Evolutionary conservation across 2,329 filamentous ascomycete species (phyloP), one percentile per base, ranked within the genome.

Genomic region (Colletotrichum eremochloae): DNA sequence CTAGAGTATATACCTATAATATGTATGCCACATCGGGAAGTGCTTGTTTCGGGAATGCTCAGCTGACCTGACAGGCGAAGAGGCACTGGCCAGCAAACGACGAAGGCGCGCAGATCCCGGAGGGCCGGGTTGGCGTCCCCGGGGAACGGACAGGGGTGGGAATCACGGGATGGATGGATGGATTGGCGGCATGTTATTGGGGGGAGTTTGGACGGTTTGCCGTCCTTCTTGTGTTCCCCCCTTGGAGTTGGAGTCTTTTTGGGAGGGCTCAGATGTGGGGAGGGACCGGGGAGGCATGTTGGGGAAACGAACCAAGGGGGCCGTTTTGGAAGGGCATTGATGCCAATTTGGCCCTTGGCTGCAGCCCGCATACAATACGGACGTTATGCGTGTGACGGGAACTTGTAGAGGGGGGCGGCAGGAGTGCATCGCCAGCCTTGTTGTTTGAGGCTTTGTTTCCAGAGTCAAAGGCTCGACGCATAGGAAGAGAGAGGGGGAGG

Each of bases 1-100:
- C 24, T 24, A 24, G 24, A 24, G 24, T 24, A 24, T 24, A 24
- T 24, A 24, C 24, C 24, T 24, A 24, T 24, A 24, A 24, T 24
- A 20, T 20, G 18, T 20, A 20, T 20, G 15, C 42, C 42, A 20
- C 6, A 44, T 46, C 44, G 44, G 44, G 44, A 46, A 46, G 44
- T 46, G 18, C 44, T 46, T 66, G 62, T 70, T 60, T 66, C 48
- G 64, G 62, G 62, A 46, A 33, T 60, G 67, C 67, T 67, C 67
- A 70, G 68, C 63, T 67, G 68, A 67, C 61, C 44, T 55, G 52
- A 2, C 52, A 2, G 52, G n/a, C 14, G 8, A 46, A n/a, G 29
- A 8, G 15, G 31, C 52, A 55, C 52, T n/a, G 52, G 52, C 52
- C 18, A 29, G 29, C 50, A 24, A 52, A 14, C 50, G 18, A 9